A percentile compares a stretch with the other conserved stretches of the same genome.
Evolutionary conservation across 2,329 filamentous ascomycete genomes (phyloP).

Genomic region (Calonectria pseudoturangicola): DNA sequence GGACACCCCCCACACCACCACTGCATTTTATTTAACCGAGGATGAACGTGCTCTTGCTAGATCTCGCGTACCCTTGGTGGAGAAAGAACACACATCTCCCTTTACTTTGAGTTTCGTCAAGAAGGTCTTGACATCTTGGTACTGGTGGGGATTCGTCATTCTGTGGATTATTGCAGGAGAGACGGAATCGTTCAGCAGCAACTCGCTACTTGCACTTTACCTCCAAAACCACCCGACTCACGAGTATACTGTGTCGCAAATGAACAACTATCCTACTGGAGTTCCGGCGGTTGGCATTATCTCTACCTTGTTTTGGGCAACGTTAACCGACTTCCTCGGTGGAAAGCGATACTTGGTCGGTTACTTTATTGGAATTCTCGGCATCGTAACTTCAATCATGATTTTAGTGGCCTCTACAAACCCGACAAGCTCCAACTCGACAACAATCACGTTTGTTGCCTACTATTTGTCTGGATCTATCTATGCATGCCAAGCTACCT

Average conservation of each 20-base stretch:
- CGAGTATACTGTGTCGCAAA: conserved; percentile 67
- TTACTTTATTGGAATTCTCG: conserved; percentile 79
- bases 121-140: conserved; percentile 75
- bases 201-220: conserved; percentile 73
- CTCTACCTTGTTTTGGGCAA: conserved; percentile 81
- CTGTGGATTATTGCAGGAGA: conserved; percentile 83
- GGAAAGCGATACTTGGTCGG: conserved; percentile 80
- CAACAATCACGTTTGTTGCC: conserved; percentile 75
- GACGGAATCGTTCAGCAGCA: conserved; percentile 81
- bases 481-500: conserved; percentile 83
- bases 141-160: conserved; percentile 79
- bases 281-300: conserved; percentile 74
- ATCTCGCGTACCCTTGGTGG: conserved; percentile 62
- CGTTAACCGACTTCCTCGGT: conserved; percentile 78
- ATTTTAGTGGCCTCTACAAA: conserved; percentile 72
- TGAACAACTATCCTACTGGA: conserved; percentile 75
- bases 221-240: conserved; percentile 68
- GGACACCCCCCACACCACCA: conserved; percentile 67
- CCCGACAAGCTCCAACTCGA: conserved; percentile 63
- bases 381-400: conserved; percentile 77
- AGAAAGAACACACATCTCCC: conserved; percentile 66
- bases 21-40: conserved; percentile 65
- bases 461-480: conserved; percentile 83
- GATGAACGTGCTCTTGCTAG: conserved; percentile 67
- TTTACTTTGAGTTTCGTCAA: conserved; percentile 66